Percentiles rank a stretch among this genome's conserved stretches.
Conservation (phyloP, 2,329 filamentous ascomycete species). For the Achaetomium macrosporum region DNA sequence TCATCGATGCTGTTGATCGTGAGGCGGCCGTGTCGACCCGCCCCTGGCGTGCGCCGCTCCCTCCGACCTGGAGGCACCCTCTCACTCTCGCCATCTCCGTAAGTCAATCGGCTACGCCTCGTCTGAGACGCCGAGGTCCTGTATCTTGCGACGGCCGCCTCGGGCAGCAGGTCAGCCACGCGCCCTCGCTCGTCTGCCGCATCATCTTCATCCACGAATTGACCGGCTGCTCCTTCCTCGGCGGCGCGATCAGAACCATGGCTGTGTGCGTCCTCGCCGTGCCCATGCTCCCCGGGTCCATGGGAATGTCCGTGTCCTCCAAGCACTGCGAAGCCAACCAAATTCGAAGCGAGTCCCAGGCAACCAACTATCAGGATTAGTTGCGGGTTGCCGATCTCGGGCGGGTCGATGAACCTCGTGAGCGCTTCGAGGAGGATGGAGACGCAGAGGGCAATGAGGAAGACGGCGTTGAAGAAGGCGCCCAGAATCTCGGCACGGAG, state of each 20-base stretch:
- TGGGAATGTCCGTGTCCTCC: conserved; percentile 89
- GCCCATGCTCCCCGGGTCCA: conserved; percentile 47
- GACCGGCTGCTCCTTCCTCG: conserved; percentile 48
- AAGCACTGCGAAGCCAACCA: conserved; percentile 82
- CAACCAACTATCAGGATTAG: conserved; percentile 87
- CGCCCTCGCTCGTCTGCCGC: conserved; percentile 53
- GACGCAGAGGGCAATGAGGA: conserved; percentile 90
- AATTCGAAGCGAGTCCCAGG: conserved; percentile 79
- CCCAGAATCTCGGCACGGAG: conserved; percentile 95
- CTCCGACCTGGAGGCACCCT: conserved; percentile 25
- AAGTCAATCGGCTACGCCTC: conserved; percentile 38
- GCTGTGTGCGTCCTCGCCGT: conserved; percentile 43
- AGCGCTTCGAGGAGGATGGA: conserved; percentile 95
- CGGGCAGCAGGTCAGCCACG: conserved; percentile 56
- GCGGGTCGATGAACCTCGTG: conserved; percentile 85
- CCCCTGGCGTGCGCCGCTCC: conserved; percentile 42
- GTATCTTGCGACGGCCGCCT: conserved; percentile 50
- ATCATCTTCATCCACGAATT: conserved; percentile 33
- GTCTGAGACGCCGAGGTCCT: conserved; percentile 30
- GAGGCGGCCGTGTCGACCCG: conserved; percentile 51
- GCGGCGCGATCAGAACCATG: conserved; percentile 31
- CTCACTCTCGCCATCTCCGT: conserved; percentile 20
- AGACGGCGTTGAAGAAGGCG: conserved; percentile 94
- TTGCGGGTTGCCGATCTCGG: conserved; percentile 76
- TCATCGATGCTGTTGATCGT: conserved; percentile 54